Conservation (phyloP, 352 stramenopile species). For the Pythium periplocum region DNA sequence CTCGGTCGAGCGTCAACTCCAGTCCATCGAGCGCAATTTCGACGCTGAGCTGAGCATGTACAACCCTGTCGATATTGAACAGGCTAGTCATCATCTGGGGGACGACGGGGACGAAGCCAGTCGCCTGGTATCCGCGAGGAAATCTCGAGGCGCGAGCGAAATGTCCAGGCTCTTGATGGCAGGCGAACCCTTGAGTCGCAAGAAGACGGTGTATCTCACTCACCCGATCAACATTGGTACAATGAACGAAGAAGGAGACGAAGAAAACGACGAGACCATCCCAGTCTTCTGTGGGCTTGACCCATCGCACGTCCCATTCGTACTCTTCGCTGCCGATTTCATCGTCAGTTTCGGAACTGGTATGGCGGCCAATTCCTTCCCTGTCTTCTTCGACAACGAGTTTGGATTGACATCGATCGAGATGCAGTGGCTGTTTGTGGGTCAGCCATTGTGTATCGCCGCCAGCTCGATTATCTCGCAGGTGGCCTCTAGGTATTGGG, state of each 20-base stretch:
- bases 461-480: constrained; percentile 43
- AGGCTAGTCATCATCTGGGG: background rate
- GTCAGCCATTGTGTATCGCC: constrained; percentile 42
- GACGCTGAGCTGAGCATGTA: constrained; percentile 46
- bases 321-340: constrained; percentile 67
- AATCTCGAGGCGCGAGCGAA: constrained; percentile 14
- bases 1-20: constrained; percentile 48
- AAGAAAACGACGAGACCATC: background rate
- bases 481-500: constrained; percentile 21
- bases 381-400: constrained; percentile 62
- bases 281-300: constrained; percentile 21
- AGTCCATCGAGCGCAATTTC: constrained; percentile 64
- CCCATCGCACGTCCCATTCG: constrained; percentile 40
- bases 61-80: constrained; percentile 7
- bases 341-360: constrained; percentile 61
- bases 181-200: background rate
- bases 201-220: constrained; percentile 13
- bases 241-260: constrained; percentile 1
- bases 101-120: constrained; percentile 4
- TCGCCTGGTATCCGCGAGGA: background rate
- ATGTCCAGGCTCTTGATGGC: constrained; percentile 10
- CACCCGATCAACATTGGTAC: background rate
- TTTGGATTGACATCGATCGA: constrained; percentile 45
- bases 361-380: constrained; percentile 53
- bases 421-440: constrained; percentile 50